These are phyloP conservation scores for Phalaenopsis aphrodite DNA, from an alignment of 106 monocot species.

Conservation along the genomic window DNA sequence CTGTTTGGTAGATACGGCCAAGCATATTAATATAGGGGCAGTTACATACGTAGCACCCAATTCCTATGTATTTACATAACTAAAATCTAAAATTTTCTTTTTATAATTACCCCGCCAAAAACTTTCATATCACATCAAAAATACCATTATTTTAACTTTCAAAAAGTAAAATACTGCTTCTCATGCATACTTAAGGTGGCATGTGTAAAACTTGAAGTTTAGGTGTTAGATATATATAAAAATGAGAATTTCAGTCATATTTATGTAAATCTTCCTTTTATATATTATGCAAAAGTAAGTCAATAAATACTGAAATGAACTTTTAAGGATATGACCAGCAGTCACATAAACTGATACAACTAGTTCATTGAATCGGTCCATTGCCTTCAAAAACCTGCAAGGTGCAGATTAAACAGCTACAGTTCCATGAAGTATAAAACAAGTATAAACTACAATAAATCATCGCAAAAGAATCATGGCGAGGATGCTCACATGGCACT, in stretches of 20 bases:
- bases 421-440: background rate
- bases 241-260: too few species aligned
- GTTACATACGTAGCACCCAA: too few species aligned
- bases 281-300: background rate
- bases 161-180: too few species aligned
- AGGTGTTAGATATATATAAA: too few species aligned
- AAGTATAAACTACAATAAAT: background rate
- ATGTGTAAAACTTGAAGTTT: too few species aligned
- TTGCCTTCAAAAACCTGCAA: constrained; percentile 86
- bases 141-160: too few species aligned
- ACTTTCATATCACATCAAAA: too few species aligned
- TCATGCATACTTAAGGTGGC: too few species aligned
- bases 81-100: too few species aligned
- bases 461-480: background rate
- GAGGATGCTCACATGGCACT: constrained; percentile 71
- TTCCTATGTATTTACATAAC: too few species aligned
- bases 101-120: too few species aligned
- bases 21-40: background rate
- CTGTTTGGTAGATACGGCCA: background rate
- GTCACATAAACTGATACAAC: constrained; percentile 96
- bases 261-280: too few species aligned
- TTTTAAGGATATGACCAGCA: constrained; percentile 94
- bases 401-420: constrained; percentile 1
- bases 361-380: constrained; percentile 94
- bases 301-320: background rate